These are phyloP conservation scores for Diversispora epigaea DNA, from an alignment of 192 early-diverging fungal genomes.

Conservation along the genomic window DNA sequence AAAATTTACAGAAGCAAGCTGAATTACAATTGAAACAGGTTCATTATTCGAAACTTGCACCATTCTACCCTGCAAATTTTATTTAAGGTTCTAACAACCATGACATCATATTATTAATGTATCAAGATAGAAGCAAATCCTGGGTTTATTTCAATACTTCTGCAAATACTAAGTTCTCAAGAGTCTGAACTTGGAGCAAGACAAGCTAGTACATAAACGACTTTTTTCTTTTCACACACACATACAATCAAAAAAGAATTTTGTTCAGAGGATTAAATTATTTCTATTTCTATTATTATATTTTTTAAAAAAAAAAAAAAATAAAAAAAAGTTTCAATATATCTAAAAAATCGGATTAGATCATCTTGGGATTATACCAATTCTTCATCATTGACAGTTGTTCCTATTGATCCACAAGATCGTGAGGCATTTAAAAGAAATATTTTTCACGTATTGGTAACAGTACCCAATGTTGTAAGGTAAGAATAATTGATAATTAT, in stretches of 20 bases:
- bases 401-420: constrained; percentile 14
- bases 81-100: background rate
- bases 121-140: background rate
- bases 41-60: background rate
- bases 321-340: constrained; percentile 61
- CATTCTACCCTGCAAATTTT: background rate
- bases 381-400: constrained; percentile 7
- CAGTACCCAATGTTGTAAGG: constrained; percentile 72
- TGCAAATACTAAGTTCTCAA: constrained; percentile 60
- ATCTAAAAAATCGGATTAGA: constrained; percentile 85
- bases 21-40: constrained; percentile 79
- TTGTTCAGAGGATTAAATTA: background rate
- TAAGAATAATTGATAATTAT: constrained; percentile 33
- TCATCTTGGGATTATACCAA: constrained; percentile 64
- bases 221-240: too few relatives aligned
- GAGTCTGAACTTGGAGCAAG: constrained; percentile 52
- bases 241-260: constrained; percentile 44
- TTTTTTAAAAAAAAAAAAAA: too few relatives aligned
- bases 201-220: constrained; percentile 51
- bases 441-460: constrained; percentile 22
- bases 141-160: constrained; percentile 14
- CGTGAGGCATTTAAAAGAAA: constrained; percentile 14
- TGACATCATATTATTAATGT: background rate
- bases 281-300: background rate
- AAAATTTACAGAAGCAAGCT: constrained; percentile 75